phyloP scores from a whole-genome alignment of 2,329 filamentous ascomycete species.

The Uncinocarpus reesii region DNA sequence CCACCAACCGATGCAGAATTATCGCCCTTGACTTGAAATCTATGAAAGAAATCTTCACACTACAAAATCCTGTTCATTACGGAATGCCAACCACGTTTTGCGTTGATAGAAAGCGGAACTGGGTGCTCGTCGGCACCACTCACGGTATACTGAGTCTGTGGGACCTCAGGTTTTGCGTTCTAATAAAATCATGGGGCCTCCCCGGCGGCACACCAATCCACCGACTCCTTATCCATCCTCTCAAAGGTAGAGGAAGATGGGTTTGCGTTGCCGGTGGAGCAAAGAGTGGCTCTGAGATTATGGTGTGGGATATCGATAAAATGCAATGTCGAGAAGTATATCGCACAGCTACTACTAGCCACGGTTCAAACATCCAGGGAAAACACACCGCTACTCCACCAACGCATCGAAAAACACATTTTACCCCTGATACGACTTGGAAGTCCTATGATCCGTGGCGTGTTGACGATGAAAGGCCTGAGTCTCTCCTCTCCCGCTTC shows the following conservation, averaged over 20 bases:
- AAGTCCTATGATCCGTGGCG: constrained; percentile 74
- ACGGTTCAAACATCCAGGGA: constrained; percentile 10
- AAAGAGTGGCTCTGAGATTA: constrained; percentile 69
- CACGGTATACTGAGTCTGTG: constrained; percentile 89
- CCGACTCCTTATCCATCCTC: constrained; percentile 66
- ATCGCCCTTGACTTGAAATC: constrained; percentile 75
- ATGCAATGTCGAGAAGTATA: constrained; percentile 81
- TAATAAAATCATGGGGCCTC: constrained; percentile 79
- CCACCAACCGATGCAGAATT: constrained; percentile 75
- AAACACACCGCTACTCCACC: constrained; percentile 24
- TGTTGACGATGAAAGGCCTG: constrained; percentile 78
- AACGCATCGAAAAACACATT: constrained; percentile 16
- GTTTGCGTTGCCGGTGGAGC: constrained; percentile 84
- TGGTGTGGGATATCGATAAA: constrained; percentile 92
- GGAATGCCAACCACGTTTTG: constrained; percentile 87
- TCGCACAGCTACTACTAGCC: constrained; percentile 42
- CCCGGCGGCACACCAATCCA: constrained; percentile 71
- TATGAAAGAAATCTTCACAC: constrained; percentile 69
- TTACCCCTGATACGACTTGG: constrained; percentile 19
- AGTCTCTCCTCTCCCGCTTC: constrained; percentile 78
- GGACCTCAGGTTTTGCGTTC: constrained; percentile 90
- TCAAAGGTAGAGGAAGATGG: constrained; percentile 67
- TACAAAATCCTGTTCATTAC: constrained; percentile 84
- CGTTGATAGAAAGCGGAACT: constrained; percentile 73
- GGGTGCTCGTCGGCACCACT: constrained; percentile 82